These are phyloP conservation scores for Phytophthora pseudosyringae DNA, from an alignment of 352 stramenopile species.

Conservation along the genomic window DNA sequence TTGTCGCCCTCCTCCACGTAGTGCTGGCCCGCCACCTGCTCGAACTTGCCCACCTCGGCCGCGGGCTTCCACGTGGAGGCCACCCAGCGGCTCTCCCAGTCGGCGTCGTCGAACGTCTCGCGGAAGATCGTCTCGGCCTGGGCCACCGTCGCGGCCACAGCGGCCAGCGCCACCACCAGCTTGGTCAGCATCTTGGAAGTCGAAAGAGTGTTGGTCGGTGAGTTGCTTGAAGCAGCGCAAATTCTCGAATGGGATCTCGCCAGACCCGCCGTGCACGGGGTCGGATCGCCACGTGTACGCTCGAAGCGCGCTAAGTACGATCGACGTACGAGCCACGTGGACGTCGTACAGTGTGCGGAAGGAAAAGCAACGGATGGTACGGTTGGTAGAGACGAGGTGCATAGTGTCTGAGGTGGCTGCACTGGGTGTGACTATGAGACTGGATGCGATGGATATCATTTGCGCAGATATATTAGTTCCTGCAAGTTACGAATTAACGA, in stretches of 20 bases:
- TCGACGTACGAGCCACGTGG: conserved; percentile 22
- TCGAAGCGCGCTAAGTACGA: conserved; percentile 21
- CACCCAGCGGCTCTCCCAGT: conserved; percentile 81
- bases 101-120: conserved; percentile 93
- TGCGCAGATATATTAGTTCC: neutral
- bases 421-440: neutral
- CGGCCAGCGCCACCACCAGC: conserved; percentile 58
- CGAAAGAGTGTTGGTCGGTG: conserved; percentile 25
- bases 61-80: conserved; percentile 95
- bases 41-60: conserved; percentile 95
- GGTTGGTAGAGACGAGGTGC: neutral
- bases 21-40: conserved; percentile 93
- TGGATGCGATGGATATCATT: neutral
- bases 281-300: conserved; percentile 42
- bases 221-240: conserved; percentile 30
- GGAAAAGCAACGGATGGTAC: neutral
- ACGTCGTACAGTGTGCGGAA: conserved; percentile 3
- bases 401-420: neutral
- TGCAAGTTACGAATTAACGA: conserved; percentile 13
- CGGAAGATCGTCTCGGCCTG: conserved; percentile 92
- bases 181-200: conserved; percentile 63
- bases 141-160: conserved; percentile 56
- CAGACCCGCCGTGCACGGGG: neutral
- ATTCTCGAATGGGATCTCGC: conserved; percentile 35
- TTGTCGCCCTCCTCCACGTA: conserved; percentile 92